A percentile compares a stretch with the other conserved stretches of the same genome.
Conservation (phyloP, 441 rosid species). For the Gossypium davidsonii region DNA sequence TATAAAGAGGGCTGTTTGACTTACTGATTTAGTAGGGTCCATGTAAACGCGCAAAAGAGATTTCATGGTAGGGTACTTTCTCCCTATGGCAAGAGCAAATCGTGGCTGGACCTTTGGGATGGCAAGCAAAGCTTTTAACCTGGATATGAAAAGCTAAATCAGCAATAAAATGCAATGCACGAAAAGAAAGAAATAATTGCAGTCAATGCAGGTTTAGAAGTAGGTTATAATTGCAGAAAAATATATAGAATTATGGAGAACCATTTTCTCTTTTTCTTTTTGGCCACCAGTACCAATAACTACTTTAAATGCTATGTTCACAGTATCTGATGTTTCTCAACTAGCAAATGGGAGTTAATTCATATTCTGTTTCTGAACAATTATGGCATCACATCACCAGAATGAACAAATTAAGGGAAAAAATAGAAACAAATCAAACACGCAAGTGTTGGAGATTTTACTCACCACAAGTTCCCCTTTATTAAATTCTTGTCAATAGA, state of each 20-base stretch:
- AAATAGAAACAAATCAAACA: conserved; percentile 10
- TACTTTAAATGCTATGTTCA: background rate
- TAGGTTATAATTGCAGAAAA: background rate
- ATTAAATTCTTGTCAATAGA: conserved; percentile 53
- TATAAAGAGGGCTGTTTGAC: conserved; percentile 19
- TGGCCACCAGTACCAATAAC: background rate
- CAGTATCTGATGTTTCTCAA: background rate
- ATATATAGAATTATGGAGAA: background rate
- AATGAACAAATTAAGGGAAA: background rate
- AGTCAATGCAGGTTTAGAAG: conserved; percentile 1
- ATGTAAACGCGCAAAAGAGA: conserved; percentile 76
- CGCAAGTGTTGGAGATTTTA: conserved; percentile 5
- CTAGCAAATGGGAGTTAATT: background rate
- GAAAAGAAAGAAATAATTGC: background rate
- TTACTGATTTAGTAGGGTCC: conserved; percentile 77
- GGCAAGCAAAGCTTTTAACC: conserved; percentile 86
- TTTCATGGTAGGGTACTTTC: conserved; percentile 91
- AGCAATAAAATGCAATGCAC: background rate
- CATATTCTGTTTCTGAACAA: background rate
- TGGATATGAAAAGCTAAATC: conserved; percentile 24
- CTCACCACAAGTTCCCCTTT: conserved; percentile 75
- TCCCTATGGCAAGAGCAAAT: conserved; percentile 77
- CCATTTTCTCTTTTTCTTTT: background rate
- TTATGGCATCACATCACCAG: background rate
- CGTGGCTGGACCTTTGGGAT: conserved; percentile 97